Percentiles rank a stretch among this genome's conserved stretches.
These are phyloP conservation scores for Solanum arcanum DNA, from an alignment of 257 asterid genomes.

Conservation along the genomic window DNA sequence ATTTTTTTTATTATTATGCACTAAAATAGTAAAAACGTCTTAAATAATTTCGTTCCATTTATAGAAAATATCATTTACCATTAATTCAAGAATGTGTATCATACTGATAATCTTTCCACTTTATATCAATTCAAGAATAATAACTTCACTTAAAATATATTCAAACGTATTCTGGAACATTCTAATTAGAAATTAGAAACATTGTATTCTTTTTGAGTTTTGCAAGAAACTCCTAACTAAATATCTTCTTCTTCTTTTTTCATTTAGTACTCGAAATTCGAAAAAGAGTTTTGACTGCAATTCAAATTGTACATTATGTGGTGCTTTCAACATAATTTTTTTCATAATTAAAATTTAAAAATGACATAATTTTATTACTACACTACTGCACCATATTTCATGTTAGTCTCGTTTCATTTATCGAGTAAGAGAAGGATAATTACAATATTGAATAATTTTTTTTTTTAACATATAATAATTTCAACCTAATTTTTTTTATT, in stretches of 20 bases:
- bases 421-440: not conserved
- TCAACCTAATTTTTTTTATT: too few species aligned
- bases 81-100: not conserved
- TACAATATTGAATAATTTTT: not conserved
- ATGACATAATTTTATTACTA: too few species aligned
- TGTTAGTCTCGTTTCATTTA: not conserved
- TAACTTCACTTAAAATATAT: not conserved
- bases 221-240: not conserved
- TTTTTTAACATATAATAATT: too few species aligned
- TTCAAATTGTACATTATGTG: too few species aligned
- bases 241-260: too few species aligned
- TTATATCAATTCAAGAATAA: not conserved
- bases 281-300: too few species aligned
- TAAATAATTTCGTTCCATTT: not conserved
- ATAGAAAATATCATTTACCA: not conserved
- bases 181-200: not conserved
- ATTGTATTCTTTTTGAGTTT: not conserved
- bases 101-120: not conserved
- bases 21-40: not conserved
- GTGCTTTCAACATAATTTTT: fast-evolving
- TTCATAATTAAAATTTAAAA: too few species aligned
- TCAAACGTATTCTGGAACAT: not conserved
- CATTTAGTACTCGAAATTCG: too few species aligned
- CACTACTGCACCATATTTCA: too few species aligned
- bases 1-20: not conserved